phyloP scores from a whole-genome alignment of 2,329 filamentous ascomycete genomes.

The Pestalotiopsis sp. region DNA sequence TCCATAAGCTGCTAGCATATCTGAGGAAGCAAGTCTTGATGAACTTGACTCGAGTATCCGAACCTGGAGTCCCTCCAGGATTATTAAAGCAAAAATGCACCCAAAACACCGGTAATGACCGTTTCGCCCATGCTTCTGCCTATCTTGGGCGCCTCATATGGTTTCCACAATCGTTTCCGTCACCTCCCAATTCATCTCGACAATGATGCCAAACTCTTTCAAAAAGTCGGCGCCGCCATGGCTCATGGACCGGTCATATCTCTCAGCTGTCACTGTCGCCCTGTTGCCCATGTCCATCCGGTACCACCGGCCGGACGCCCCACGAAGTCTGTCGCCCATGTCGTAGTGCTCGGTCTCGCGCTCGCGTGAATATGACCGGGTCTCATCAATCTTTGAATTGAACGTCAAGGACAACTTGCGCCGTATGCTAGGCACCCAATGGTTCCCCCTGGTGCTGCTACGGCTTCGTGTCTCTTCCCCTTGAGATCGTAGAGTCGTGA shows the following conservation, averaged over 20 bases:
- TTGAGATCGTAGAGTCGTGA: neutral
- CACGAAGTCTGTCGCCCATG: neutral
- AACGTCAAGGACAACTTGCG: neutral
- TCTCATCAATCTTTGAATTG: neutral
- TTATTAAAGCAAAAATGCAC: neutral
- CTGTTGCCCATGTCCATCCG: neutral
- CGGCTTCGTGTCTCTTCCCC: neutral
- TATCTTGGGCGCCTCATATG: neutral
- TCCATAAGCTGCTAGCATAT: too few species aligned
- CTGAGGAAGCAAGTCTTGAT: neutral
- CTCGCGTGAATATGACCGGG: neutral
- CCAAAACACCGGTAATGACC: neutral
- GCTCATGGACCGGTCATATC: neutral
- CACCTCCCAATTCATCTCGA: slow-evolving; percentile 10
- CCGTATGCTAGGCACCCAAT: neutral
- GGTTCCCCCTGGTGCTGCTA: neutral
- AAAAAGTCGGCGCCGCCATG: slow-evolving; percentile 3
- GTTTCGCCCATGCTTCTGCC: neutral
- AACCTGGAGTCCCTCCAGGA: neutral
- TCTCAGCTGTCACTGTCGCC: neutral
- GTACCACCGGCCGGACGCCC: neutral
- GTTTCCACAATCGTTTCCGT: neutral
- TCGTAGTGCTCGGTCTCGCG: neutral
- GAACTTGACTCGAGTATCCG: neutral
- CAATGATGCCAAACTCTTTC: slow-evolving; percentile 4